Evolutionary conservation across 176 grass and related monocot species (phyloP).

Genomic region (Pharus latifolius): DNA sequence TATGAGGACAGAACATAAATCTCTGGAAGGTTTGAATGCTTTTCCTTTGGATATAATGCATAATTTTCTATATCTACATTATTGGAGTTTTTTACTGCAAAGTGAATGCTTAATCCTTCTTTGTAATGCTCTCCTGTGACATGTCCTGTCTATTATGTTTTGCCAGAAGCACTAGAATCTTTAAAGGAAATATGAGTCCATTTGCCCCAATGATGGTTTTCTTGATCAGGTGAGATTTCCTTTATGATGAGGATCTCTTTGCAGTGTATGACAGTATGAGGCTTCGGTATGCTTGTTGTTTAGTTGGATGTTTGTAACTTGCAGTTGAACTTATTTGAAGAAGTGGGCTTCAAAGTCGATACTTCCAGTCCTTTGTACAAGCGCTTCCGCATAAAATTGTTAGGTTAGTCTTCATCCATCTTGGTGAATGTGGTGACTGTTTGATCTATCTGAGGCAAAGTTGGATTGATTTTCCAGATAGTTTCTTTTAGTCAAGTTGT

Average conservation of each 20-base stretch:
- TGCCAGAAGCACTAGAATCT: slow-evolving; percentile 76
- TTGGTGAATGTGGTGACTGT: background rate
- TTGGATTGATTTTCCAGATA: background rate
- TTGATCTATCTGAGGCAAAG: background rate
- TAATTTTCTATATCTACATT: background rate
- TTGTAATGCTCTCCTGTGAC: background rate
- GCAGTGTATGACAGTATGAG: background rate
- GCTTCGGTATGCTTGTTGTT: background rate
- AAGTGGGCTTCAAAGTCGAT: slow-evolving; percentile 85
- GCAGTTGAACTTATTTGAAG: slow-evolving; percentile 90
- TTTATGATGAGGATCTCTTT: slow-evolving; percentile 4
- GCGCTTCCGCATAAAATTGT: slow-evolving; percentile 74
- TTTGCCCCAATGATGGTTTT: slow-evolving; percentile 86
- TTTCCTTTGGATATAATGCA: background rate
- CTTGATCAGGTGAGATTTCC: slow-evolving; percentile 62
- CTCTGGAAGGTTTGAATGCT: slow-evolving; percentile 63
- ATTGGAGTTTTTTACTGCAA: background rate
- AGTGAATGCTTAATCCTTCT: background rate
- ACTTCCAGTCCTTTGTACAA: slow-evolving; percentile 73
- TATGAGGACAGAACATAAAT: slow-evolving; percentile 86
- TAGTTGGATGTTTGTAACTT: slow-evolving; percentile 6
- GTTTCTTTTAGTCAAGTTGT: background rate
- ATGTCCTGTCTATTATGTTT: background rate
- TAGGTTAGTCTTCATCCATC: slow-evolving; percentile 42
- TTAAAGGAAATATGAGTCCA: slow-evolving; percentile 47